These are phyloP conservation scores for Phytophthora pinifolia DNA, from an alignment of 352 stramenopile species.

Conservation along the genomic window DNA sequence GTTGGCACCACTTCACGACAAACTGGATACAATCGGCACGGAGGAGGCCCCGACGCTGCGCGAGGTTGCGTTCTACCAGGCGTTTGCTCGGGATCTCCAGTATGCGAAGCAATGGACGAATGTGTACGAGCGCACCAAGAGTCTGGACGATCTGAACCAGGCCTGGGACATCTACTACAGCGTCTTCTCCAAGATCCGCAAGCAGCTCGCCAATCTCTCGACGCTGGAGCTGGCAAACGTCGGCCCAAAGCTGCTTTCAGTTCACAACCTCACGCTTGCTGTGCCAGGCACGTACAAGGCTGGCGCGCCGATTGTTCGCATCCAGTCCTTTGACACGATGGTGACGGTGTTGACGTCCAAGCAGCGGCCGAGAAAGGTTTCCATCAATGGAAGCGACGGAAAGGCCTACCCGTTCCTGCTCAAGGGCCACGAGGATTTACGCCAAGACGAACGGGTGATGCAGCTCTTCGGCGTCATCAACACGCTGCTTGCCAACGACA, in stretches of 20 bases:
- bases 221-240: constrained; percentile 97
- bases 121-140: constrained; percentile 77
- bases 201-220: constrained; percentile 94
- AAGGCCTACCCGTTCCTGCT: constrained; percentile 99
- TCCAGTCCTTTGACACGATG: constrained; percentile 92
- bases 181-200: constrained; percentile 95
- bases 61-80: constrained; percentile 85
- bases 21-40: constrained; percentile 77
- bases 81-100: constrained; percentile 93
- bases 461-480: constrained; percentile 99
- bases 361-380: constrained; percentile 98
- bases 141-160: constrained; percentile 83
- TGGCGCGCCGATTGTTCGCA: constrained; percentile 83
- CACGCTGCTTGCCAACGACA: constrained; percentile 97
- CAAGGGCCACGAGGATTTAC: constrained; percentile 99
- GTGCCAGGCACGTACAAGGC: constrained; percentile 94
- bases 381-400: constrained; percentile 97
- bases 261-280: constrained; percentile 94
- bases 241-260: constrained; percentile 94
- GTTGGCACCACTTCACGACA: constrained; percentile 93
- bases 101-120: constrained; percentile 85
- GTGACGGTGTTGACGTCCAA: constrained; percentile 99
- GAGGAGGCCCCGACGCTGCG: constrained; percentile 76
- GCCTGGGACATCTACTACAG: constrained; percentile 99
- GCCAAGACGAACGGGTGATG: constrained; percentile 99